Evolutionary conservation across 352 stramenopile species (phyloP), one percentile per base, ranked within the genome.

Genomic region (Pythium sukuiense): DNA sequence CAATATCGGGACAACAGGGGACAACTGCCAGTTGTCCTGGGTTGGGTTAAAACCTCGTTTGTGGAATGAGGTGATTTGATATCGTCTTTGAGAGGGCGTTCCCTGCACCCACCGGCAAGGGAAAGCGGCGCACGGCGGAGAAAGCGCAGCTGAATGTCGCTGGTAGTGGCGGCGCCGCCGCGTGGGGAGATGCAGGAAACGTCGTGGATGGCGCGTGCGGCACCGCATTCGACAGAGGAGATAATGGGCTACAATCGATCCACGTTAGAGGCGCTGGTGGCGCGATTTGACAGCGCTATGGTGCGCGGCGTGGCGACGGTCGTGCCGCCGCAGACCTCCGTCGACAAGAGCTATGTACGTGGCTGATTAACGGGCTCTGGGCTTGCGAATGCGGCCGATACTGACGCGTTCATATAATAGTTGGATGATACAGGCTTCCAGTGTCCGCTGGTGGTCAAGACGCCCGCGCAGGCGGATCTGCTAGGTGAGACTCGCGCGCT

Each of bases 361-460:
- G 20, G 2, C 18, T 35, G 12, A 24, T 16, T 5, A 18, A 16
- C 30, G 33, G 20, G 6, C 3, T 35, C 32, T 35, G 32, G 32
- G 8, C 3, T n/a, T 43, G 35, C 7, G 39, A 57, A 39, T 20
- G 50, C 29, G 24, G 8, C 9, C 6, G 8, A 3, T 13, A 39
- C 24, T 20, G 24, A 57, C 50, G 27, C n/a, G 30, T 4, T 24
- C 9, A 13, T 20, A 53, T 6, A 62, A 24, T 43, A 79, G 72
- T 59, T 79, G 43, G 55, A 70, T 20, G 54, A 56, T 18, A 72
- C 65, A 26, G 72, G 72, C 9, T 79, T 79, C 46, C 43, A 59
- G 6, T 37, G 39, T 20, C 69, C 72, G 41, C 63, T 79, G 27
- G 29, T 79, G 24, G 48, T 72, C 30, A 29, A 46, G 8, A 68